phyloP scores from a whole-genome alignment of 78 protist species.

The Parvularia atlantis region DNA sequence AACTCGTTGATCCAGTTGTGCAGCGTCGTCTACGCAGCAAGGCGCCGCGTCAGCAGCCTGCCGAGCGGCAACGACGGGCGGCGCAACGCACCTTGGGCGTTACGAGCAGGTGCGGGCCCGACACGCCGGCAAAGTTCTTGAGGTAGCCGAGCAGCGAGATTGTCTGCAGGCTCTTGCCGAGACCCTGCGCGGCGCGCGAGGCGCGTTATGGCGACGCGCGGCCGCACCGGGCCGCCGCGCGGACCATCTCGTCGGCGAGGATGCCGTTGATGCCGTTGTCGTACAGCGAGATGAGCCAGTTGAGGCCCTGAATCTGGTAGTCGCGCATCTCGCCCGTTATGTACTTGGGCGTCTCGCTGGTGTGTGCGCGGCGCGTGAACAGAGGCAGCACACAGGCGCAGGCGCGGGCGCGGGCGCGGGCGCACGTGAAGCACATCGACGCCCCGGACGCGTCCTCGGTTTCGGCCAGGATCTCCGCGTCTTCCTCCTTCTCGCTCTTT shows the following conservation, averaged over 20 bases:
- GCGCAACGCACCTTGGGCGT: slow-evolving; percentile 92
- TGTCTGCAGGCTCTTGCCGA: slow-evolving; percentile 87
- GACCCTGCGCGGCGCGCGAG: slow-evolving; percentile 37
- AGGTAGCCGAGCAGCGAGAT: slow-evolving; percentile 74
- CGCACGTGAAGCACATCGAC: too few relatives aligned
- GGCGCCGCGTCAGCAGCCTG: neutral
- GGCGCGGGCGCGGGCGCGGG: too few relatives aligned
- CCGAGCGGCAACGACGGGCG: slow-evolving; percentile 30
- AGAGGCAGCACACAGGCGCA: too few relatives aligned
- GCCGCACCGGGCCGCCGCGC: neutral
- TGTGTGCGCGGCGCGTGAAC: too few relatives aligned
- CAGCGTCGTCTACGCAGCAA: slow-evolving; percentile 30
- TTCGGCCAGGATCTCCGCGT: too few relatives aligned
- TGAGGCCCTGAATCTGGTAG: slow-evolving; percentile 88
- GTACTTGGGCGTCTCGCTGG: too few relatives aligned
- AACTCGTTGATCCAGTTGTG: slow-evolving; percentile 83
- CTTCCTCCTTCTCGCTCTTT: too few relatives aligned
- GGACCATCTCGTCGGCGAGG: slow-evolving; percentile 79
- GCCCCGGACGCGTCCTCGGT: too few relatives aligned
- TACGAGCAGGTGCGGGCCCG: slow-evolving; percentile 81
- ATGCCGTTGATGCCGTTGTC: slow-evolving; percentile 85
- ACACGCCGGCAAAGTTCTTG: slow-evolving; percentile 26
- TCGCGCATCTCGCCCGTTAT: slow-evolving; percentile 78
- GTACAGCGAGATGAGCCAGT: slow-evolving; percentile 80
- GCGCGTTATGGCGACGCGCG: neutral